Evolutionary conservation across 2,329 filamentous ascomycete genomes (phyloP).

Genomic region (Cercospora nicotianae): DNA sequence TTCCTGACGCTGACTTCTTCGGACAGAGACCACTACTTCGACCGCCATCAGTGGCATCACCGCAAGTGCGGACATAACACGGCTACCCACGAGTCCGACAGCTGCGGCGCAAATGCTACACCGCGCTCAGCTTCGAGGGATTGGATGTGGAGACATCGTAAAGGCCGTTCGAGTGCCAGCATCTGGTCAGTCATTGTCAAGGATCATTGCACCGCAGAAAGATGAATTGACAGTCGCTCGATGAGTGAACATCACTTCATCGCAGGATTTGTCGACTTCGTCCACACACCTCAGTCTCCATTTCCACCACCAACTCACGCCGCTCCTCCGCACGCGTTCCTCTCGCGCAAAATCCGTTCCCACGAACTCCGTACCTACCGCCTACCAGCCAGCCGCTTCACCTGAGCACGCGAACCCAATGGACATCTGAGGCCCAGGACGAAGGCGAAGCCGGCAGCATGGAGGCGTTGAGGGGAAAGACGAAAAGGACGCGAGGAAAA

Average conservation of each 20-base stretch:
- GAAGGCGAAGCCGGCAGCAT: neutral
- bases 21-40: neutral
- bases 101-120: too few relatives aligned
- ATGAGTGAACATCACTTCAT: neutral
- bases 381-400: too few relatives aligned
- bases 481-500: neutral
- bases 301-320: neutral
- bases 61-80: neutral
- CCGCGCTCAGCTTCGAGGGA: neutral
- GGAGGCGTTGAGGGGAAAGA: neutral
- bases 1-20: neutral
- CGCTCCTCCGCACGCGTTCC: neutral
- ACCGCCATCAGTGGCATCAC: neutral
- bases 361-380: neutral
- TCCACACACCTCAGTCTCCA: neutral
- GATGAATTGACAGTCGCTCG: neutral
- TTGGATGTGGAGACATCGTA: neutral
- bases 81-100: neutral
- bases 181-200: neutral
- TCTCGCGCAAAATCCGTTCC: neutral
- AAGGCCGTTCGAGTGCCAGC: neutral
- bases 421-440: neutral
- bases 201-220: too few relatives aligned
- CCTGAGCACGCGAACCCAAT: neutral
- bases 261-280: neutral